Percentiles rank a stretch among this genome's conserved stretches.
Conservation (phyloP, 139 green algal species). For the Mychonastes homosphaera region DNA sequence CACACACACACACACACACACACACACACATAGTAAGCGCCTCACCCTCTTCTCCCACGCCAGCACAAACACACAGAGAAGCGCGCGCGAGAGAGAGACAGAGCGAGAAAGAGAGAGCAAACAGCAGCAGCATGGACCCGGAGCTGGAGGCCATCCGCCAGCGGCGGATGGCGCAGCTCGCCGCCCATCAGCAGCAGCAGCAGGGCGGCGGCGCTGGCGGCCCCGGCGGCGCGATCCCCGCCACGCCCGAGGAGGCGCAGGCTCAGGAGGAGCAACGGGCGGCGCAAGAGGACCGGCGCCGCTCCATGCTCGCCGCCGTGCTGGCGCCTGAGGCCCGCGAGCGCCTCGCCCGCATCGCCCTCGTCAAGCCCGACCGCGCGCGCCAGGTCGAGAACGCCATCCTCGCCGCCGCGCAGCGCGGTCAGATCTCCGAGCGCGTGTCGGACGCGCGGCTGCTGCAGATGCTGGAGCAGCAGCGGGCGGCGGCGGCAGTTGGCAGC, state of each 20-base stretch:
- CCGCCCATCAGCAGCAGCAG: constrained; percentile 31
- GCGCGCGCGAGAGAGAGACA: too few relatives aligned
- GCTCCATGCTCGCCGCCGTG: constrained; percentile 60
- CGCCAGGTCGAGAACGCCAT: constrained; percentile 82
- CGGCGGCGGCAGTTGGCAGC: too few relatives aligned
- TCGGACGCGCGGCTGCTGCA: too few relatives aligned
- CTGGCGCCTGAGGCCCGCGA: constrained; percentile 65
- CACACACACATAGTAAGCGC: too few relatives aligned
- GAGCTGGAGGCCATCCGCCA: constrained; percentile 80
- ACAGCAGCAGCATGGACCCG: too few relatives aligned
- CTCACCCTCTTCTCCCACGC: too few relatives aligned
- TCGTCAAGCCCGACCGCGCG: constrained; percentile 96
- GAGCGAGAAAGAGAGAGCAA: too few relatives aligned
- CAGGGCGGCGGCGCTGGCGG: neutral
- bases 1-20: too few relatives aligned
- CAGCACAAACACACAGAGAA: too few relatives aligned
- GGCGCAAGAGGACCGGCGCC: constrained; percentile 61
- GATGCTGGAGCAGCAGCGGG: too few relatives aligned
- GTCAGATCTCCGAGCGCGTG: constrained; percentile 71
- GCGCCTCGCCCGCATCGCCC: constrained; percentile 68
- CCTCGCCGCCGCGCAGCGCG: constrained; percentile 56
- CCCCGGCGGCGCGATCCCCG: neutral
- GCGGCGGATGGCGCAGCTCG: constrained; percentile 66
- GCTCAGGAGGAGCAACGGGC: constrained; percentile 4
- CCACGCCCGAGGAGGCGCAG: constrained; percentile 2